Base-by-base conservation (phyloP, 257 asterid species). In the Osmanthus fragrans region DNA sequence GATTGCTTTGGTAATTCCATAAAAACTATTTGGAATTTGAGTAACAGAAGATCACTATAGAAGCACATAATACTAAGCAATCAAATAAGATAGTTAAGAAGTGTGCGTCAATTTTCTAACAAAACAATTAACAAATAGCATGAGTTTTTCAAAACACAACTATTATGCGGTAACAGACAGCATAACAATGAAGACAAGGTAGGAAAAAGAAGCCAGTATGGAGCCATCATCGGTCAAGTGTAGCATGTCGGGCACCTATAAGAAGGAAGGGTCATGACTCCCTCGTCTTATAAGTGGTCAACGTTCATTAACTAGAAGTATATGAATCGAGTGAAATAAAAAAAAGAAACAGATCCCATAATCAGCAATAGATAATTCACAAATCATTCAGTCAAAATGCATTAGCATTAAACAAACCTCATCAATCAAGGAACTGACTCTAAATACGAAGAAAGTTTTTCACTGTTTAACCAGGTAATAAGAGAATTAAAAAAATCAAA, bases 351-450 rank as follows among this genome's bases (percentile, higher is more conserved):
- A 18, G 8, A 54, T 54, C 64, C 27, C 64, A 54, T n/a, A 54
- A 54, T 18, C 21, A n/a, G 64, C 64, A 54, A 54, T 54, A 19
- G 29, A 56, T 56, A 9, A 21, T 19, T 56, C 11, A n/a, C 65
- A 7, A 56, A n/a, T 56, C 65, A 56, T 56, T 56, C n/a, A 19
- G 65, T n/a, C 23, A 56, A n/a, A 56, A 19, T 56, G 13, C 65
- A 56, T 56, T 9, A 56, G 70, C 30, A 63, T 49, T 21, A 63
- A 13, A 56, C 33, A 23, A 49, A 65, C 65, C 73, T 78, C 73
- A 37, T 36, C 76, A 60, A 25, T 23, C 34, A 11, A 63, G 18
- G 27, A 25, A 40, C 47, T 10, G 69, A 23, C 69, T 25, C 12
- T 7, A 40, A 56, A 12, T 30, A 78, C 18, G 5, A 72, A 7